Percentiles rank a stretch among this genome's conserved stretches.
Evolutionary conservation across 2,329 filamentous ascomycete genomes (phyloP).

Genomic region (Decorospora gaudefroyi): DNA sequence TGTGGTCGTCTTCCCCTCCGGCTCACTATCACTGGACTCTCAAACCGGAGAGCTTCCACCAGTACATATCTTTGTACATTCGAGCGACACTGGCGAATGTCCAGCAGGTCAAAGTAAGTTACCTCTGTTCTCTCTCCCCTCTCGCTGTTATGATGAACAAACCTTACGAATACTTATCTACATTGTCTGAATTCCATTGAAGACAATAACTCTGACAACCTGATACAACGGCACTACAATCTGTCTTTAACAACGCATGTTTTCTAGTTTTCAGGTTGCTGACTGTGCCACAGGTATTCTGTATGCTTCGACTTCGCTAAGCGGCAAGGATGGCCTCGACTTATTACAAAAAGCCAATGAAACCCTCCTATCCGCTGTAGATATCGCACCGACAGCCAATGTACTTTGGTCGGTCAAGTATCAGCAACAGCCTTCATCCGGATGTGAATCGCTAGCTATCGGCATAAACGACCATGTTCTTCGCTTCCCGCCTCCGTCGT

Average conservation of each 20-base stretch:
- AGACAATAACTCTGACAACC: conserved; percentile 84
- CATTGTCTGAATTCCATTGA: conserved; percentile 98
- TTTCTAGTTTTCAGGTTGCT: conserved; percentile 36
- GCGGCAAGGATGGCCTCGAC: conserved; percentile 40
- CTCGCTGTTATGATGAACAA: conserved; percentile 75
- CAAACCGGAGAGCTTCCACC: conserved; percentile 48
- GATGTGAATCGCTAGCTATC: conserved; percentile 25
- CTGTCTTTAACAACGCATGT: conserved; percentile 5
- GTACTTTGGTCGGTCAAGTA: conserved; percentile 61
- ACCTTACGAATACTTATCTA: conserved; percentile 97
- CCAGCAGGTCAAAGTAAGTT: conserved; percentile 86
- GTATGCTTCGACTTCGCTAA: conserved; percentile 57
- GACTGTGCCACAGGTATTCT: conserved; percentile 58
- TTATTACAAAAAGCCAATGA: conserved; percentile 51
- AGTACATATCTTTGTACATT: conserved; percentile 71
- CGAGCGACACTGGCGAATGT: conserved; percentile 91
- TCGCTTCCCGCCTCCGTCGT: conserved; percentile 61
- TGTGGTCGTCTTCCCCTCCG: conserved; percentile 67
- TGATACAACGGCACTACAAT: conserved; percentile 64
- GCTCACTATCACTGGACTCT: conserved; percentile 54
- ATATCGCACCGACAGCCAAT: conserved; percentile 41
- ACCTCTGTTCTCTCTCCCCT: conserved; percentile 13
- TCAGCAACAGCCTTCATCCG: conserved; percentile 49
- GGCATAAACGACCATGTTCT: conserved; percentile 54
- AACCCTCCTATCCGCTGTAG: conserved; percentile 49